Conservation (phyloP, 768 basidiomycete genomes). For the Hemileccinum impolitum region DNA sequence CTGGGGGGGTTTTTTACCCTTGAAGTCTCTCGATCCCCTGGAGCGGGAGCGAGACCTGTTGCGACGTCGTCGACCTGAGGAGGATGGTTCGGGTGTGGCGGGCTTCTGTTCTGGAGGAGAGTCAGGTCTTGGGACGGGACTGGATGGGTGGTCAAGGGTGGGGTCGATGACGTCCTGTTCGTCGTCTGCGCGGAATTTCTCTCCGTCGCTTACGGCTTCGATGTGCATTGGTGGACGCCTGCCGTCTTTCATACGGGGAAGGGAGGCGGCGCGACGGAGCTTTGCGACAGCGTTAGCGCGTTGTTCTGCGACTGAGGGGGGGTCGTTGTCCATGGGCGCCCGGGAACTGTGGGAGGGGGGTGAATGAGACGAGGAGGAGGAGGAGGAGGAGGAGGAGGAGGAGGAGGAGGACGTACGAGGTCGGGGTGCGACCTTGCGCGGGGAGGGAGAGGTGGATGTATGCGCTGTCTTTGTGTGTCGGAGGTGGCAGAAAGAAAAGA, state of each 20-base stretch:
- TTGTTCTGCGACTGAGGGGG: slow-evolving; percentile 61
- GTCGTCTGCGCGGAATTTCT: slow-evolving; percentile 49
- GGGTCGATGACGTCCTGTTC: slow-evolving; percentile 14
- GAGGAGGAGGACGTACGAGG: slow-evolving; percentile 5
- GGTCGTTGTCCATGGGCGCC: slow-evolving; percentile 34
- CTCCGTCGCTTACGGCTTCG: slow-evolving; percentile 80
- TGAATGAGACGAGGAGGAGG: background rate
- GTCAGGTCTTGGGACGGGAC: slow-evolving; percentile 24
- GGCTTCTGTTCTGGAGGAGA: slow-evolving; percentile 28
- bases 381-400: background rate
- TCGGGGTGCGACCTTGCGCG: background rate
- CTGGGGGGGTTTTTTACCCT: slow-evolving; percentile 54
- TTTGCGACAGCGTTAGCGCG: slow-evolving; percentile 86
- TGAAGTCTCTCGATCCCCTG: slow-evolving; percentile 68
- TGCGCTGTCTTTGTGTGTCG: too few relatives aligned
- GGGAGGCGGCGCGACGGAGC: slow-evolving; percentile 86
- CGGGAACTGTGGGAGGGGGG: slow-evolving; percentile 2
- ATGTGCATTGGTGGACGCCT: slow-evolving; percentile 83
- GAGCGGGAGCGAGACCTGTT: slow-evolving; percentile 65
- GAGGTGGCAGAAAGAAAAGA: background rate
- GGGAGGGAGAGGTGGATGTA: slow-evolving; percentile 13
- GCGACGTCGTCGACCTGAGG: slow-evolving; percentile 51
- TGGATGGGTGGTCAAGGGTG: slow-evolving; percentile 5
- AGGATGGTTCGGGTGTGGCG: slow-evolving; percentile 38
- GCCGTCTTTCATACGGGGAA: slow-evolving; percentile 90